Evolutionary conservation across 1,284 basidiomycete genomes (phyloP), one percentile per base, ranked within the genome.

Genomic region (Agaricales sp.): DNA sequence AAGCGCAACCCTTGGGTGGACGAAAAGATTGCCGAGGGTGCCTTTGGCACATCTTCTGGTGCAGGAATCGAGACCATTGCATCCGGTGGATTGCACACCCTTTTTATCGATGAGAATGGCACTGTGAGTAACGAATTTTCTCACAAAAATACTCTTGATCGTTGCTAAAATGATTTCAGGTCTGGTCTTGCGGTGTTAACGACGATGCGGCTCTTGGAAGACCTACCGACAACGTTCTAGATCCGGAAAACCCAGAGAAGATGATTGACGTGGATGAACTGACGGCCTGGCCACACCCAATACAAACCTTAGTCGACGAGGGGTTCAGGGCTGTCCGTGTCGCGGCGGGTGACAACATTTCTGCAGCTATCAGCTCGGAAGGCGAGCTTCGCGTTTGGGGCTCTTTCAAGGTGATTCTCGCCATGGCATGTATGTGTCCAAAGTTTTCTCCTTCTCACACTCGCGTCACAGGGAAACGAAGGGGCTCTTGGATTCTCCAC

Each of bases 161-260:
- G 45, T 45, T 46, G 45, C 49, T 41, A 39, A 37, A 39, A 38
- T 43, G 23, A 50, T 38, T 45, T 26, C 43, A 90, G 88, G 70
- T 90, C 19, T 88, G 87, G 79, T 85, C 87, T 6, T 93, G 87
- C 67, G 92, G 92, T 44, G 83, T 91, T 54, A 96, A 97, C 63
- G 93, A 97, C 62, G 87, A 92, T 58, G 92, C 89, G 48, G 87
- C 90, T 37, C 76, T 97, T 21, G 93, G 94, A n/a, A 79, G 92
- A 51, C 64, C 78, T 52, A 93, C 90, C 1, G 69, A 74, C 47
- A 77, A 85, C 50, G 73, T 87, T 35, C 76, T 82, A 6, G 80
- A 91, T 60, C 80, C 81, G 43, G 68, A 77, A 20, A 75, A 82
- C 46, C 74, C 78, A 4, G 75, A 67, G 8, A 61, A 73, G 44